These are phyloP conservation scores for Vinca major DNA, from an alignment of 305 asterid genomes.

Conservation along the genomic window DNA sequence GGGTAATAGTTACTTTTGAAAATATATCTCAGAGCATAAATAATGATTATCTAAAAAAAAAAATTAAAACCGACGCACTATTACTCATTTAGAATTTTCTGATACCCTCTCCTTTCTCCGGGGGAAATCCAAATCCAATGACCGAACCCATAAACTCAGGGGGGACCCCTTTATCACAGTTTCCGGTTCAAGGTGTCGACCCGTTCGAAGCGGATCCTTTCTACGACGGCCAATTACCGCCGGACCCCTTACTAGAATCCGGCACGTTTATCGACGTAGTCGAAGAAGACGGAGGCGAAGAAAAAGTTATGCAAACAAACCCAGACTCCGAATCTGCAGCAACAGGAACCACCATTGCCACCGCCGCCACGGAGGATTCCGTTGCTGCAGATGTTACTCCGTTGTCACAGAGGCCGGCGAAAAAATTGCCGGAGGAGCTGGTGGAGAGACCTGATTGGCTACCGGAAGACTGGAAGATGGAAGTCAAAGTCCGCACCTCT, in stretches of 20 bases:
- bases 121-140: slow-evolving; percentile 7
- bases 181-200: slow-evolving; percentile 15
- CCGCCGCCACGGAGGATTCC: slow-evolving; percentile 13
- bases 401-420: slow-evolving; percentile 22
- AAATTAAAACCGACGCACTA: too few relatives aligned
- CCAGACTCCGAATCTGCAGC: background rate
- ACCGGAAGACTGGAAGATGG: slow-evolving; percentile 51
- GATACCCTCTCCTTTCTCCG: background rate
- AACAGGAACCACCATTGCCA: slow-evolving; percentile 37
- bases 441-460: slow-evolving; percentile 61
- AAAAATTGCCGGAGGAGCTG: slow-evolving; percentile 43
- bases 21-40: too few relatives aligned
- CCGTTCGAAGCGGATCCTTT: slow-evolving; percentile 5
- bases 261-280: slow-evolving; percentile 45
- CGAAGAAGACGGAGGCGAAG: slow-evolving; percentile 10
- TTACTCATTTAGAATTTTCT: background rate
- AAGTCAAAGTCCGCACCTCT: slow-evolving; percentile 42
- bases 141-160: slow-evolving; percentile 7
- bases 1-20: too few relatives aligned
- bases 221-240: slow-evolving; percentile 15
- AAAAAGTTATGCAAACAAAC: slow-evolving; percentile 1
- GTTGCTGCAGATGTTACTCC: slow-evolving; percentile 22
- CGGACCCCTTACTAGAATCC: slow-evolving; percentile 50
- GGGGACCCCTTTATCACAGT: background rate
- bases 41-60: too few relatives aligned